Percentiles rank a stretch among this genome's conserved stretches.
Conservation (phyloP, 208 protist species). For the Leishmania amazonensis region DNA sequence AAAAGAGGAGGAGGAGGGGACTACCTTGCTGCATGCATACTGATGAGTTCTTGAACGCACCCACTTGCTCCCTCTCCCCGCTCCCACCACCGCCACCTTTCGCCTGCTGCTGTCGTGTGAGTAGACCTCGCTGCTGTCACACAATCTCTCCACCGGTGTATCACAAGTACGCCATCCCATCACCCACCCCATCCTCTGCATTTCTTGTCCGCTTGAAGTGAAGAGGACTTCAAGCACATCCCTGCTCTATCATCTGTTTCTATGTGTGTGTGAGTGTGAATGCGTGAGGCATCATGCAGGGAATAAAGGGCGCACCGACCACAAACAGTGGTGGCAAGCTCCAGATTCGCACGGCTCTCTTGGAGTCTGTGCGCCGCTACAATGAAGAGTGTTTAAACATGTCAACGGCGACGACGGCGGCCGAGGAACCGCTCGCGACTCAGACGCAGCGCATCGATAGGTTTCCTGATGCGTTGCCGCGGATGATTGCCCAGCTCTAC, state of each 20-base stretch:
- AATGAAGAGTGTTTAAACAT: conserved; percentile 1
- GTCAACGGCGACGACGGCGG: background rate
- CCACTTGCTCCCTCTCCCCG: background rate
- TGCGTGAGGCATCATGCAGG: background rate
- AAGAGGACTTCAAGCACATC: background rate
- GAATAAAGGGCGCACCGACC: background rate
- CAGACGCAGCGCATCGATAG: background rate
- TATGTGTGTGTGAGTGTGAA: background rate
- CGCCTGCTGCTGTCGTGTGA: background rate
- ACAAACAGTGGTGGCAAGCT: background rate
- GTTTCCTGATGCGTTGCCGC: conserved; percentile 13
- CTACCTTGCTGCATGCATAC: background rate
- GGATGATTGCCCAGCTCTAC: conserved; percentile 12
- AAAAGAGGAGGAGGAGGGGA: background rate
- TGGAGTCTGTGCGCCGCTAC: conserved; percentile 11
- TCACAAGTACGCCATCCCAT: background rate
- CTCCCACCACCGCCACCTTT: background rate
- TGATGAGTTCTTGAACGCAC: background rate
- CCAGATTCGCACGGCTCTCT: conserved; percentile 16
- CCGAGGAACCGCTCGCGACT: background rate
- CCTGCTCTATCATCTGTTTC: background rate
- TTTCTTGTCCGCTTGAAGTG: background rate
- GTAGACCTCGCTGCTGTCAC: background rate
- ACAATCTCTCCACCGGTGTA: background rate
- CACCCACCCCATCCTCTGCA: background rate